A percentile compares a stretch with the other conserved stretches of the same genome.
These are phyloP conservation scores for Candida mattraensis DNA, from an alignment of 805 yeast species.

Conservation along the genomic window DNA sequence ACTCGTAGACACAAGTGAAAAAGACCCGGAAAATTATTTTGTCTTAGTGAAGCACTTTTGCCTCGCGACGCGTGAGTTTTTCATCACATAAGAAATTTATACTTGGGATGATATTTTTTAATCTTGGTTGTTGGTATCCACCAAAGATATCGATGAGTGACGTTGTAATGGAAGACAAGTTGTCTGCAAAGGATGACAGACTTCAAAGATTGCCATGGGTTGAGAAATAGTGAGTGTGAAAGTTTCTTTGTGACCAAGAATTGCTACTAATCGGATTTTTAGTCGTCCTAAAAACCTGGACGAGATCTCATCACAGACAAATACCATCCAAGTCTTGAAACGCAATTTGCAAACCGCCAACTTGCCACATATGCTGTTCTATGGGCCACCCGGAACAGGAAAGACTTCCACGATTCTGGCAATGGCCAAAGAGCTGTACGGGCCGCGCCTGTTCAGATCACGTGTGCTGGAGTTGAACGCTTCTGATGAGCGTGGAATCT, in stretches of 20 bases:
- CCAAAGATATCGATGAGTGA: slow-evolving; percentile 20
- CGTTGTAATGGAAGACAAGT: slow-evolving; percentile 12
- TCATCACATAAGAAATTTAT: no score
- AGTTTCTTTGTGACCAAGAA: not conserved
- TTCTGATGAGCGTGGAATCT: slow-evolving; percentile 88
- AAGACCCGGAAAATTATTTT: no score
- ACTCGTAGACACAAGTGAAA: no score
- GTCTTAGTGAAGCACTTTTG: no score
- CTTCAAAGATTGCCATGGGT: slow-evolving; percentile 81
- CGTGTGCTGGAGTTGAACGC: slow-evolving; percentile 85
- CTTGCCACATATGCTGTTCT: slow-evolving; percentile 87
- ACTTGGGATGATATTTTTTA: no score
- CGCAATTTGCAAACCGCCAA: slow-evolving; percentile 78
- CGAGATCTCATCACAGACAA: slow-evolving; percentile 90
- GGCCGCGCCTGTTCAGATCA: slow-evolving; percentile 63
- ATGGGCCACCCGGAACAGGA: slow-evolving; percentile 95
- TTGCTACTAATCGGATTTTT: slow-evolving; percentile 4
- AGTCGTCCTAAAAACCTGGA: slow-evolving; percentile 82
- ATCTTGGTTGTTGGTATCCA: no score
- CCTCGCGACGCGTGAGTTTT: no score
- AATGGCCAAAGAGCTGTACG: slow-evolving; percentile 75
- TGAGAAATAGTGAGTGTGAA: slow-evolving; percentile 63
- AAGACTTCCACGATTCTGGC: slow-evolving; percentile 88
- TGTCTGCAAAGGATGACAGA: slow-evolving; percentile 31
- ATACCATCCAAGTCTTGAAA: slow-evolving; percentile 80